phyloP scores from a whole-genome alignment of 345 rosid species.

The Boechera stricta region DNA sequence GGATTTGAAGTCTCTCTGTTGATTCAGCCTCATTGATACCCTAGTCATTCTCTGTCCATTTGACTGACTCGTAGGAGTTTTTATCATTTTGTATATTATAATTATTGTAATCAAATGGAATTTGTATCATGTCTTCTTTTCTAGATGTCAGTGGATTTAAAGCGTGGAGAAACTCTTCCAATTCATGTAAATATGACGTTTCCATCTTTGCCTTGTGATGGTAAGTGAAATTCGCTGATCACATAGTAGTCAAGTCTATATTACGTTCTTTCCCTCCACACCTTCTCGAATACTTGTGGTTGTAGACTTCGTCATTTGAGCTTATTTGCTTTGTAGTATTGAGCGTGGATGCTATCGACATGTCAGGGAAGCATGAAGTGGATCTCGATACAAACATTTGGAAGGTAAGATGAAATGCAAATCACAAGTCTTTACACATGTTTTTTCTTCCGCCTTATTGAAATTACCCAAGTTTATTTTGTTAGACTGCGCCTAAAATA shows the following conservation, averaged over 20 bases:
- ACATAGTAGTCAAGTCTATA: neutral
- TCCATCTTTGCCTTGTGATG: constrained; percentile 93
- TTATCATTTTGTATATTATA: neutral
- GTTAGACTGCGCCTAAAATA: constrained; percentile 1
- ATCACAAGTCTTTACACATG: constrained; percentile 21
- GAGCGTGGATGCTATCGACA: constrained; percentile 98
- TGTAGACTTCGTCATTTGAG: constrained; percentile 21
- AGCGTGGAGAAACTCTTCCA: constrained; percentile 94
- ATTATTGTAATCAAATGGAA: constrained; percentile 5
- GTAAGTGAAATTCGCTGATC: constrained; percentile 47
- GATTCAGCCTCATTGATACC: constrained; percentile 5
- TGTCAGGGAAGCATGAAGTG: constrained; percentile 99
- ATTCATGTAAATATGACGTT: constrained; percentile 90
- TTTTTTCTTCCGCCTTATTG: neutral
- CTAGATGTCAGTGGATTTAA: constrained; percentile 98
- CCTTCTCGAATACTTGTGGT: neutral
- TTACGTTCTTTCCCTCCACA: neutral
- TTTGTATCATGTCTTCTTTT: constrained; percentile 23
- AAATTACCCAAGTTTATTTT: neutral
- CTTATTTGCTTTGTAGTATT: constrained; percentile 57
- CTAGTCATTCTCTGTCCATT: constrained; percentile 1
- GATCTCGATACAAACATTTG: constrained; percentile 98
- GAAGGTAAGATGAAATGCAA: constrained; percentile 66
- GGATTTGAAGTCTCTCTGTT: constrained; percentile 17
- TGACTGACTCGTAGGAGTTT: neutral